phyloP scores from a whole-genome alignment of 2,329 filamentous ascomycete genomes.

The Monosporascus sp. region DNA sequence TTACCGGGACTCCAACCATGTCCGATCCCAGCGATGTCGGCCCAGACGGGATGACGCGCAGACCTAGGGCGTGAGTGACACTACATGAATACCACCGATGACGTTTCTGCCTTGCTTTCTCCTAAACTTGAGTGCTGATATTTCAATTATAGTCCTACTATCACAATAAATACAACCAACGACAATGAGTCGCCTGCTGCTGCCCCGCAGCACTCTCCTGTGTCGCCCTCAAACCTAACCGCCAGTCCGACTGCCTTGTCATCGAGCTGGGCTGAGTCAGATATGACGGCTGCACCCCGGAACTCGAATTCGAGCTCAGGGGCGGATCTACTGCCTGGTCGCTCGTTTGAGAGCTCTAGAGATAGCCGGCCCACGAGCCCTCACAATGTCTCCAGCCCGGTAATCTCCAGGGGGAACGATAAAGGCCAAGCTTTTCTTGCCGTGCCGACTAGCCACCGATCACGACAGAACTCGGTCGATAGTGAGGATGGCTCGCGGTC shows the following conservation, averaged over 20 bases:
- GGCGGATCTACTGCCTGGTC: conserved; percentile 46
- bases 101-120: not conserved
- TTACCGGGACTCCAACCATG: not conserved
- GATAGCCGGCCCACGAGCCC: conserved; percentile 66
- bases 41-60: not conserved
- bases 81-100: not conserved
- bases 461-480: conserved; percentile 65
- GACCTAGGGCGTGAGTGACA: conserved; percentile 7
- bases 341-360: conserved; percentile 56
- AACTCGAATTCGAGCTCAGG: conserved; percentile 15
- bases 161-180: conserved; percentile 31
- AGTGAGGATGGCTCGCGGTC: conserved; percentile 58
- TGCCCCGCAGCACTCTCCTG: conserved; percentile 18
- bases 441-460: conserved; percentile 56
- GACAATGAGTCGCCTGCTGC: conserved; percentile 18
- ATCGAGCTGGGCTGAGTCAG: conserved; percentile 20
- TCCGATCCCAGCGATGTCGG: not conserved
- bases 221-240: conserved; percentile 21
- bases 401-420: conserved; percentile 41
- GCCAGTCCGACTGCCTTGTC: conserved; percentile 25
- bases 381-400: conserved; percentile 62
- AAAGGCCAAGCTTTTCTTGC: conserved; percentile 52
- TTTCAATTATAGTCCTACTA: conserved; percentile 24
- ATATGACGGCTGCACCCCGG: conserved; percentile 12
- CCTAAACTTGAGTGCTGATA: conserved; percentile 5